A percentile compares a stretch with the other conserved stretches of the same genome.
phyloP scores from a whole-genome alignment of 768 basidiomycete genomes.

The Neoboletus subvelutipes region DNA sequence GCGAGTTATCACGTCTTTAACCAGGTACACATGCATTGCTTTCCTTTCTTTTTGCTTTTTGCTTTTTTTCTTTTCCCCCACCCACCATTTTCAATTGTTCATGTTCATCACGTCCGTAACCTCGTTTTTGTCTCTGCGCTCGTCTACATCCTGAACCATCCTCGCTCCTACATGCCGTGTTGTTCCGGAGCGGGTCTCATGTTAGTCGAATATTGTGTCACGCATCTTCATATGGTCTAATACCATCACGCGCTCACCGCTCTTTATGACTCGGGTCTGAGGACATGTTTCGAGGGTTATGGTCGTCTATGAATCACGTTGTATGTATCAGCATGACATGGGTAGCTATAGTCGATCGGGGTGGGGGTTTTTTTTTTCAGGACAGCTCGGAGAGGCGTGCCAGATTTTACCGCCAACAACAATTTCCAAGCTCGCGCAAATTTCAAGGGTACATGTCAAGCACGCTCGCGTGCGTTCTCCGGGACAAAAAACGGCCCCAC shows the following conservation, averaged over 20 bases:
- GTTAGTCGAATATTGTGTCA: conserved; percentile 4
- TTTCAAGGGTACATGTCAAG: too few relatives aligned
- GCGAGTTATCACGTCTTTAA: conserved; percentile 14
- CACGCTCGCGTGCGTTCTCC: too few relatives aligned
- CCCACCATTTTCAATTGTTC: background rate
- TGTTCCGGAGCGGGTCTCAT: background rate
- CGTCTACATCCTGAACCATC: background rate
- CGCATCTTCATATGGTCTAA: conserved; percentile 8
- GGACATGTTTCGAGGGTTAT: too few relatives aligned
- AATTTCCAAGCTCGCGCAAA: too few relatives aligned
- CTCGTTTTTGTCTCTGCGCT: background rate
- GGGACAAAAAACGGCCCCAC: too few relatives aligned
- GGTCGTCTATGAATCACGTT: too few relatives aligned
- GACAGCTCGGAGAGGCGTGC: too few relatives aligned
- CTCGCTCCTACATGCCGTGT: background rate
- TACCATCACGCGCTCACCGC: conserved; percentile 21
- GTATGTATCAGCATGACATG: too few relatives aligned
- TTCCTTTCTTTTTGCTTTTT: background rate
- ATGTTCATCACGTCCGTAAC: background rate
- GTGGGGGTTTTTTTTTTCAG: too few relatives aligned
- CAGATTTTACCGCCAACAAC: too few relatives aligned
- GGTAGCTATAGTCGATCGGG: too few relatives aligned
- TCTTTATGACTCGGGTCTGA: background rate
- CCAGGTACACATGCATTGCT: background rate
- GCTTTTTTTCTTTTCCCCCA: background rate